Base-by-base conservation (phyloP, 129 eudicot genomes). In the Glebionis coronaria region DNA sequence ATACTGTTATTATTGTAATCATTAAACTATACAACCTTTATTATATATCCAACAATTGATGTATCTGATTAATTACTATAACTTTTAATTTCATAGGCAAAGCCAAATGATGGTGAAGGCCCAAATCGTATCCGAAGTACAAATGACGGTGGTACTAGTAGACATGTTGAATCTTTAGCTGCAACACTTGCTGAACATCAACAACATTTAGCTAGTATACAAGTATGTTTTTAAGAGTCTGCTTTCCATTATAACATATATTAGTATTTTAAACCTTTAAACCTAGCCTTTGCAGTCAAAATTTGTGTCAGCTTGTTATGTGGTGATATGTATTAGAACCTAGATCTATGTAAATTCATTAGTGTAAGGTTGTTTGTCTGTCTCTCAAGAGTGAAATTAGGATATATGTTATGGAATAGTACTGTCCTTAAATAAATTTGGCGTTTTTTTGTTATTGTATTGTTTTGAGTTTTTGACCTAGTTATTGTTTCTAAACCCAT, bases 101-200 rank as follows among this genome's bases (percentile, higher is more conserved):
- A 94, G 65, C 85, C 95, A 72, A 94, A 94, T 89, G 92, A 87
- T 72, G 99, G 97, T 56, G 95, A 94, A 82, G 99, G 99, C 63
- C 99, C 99, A 23, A 95, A 94, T 78, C 95, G 89, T 70, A 79
- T 94, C 3, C 73, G 95, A 68, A 82, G 87, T 73, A 73, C 76
- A 64, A 84, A 84, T 70, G 88, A 84, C 55, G 92, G 90, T 74
- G 84, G 83, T 71, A 78, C 91, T 23, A 88, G 80, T 80, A 86
- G 97, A 54, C 99, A 89, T 82, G 90, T 93, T 62, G 99, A 93
- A 79, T 89, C 95, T 51, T 83, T 93, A 69, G 86, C 91, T 56
- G 69, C 97, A 73, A 94, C 97, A 65, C 99, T 94, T 74, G 80
- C 87, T 75, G 99, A 94, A 76, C 97, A 94, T 76, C 86, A 78